These are phyloP conservation scores for Tuber microsphaerosporum DNA, from an alignment of 495 filamentous ascomycete species.

Conservation along the genomic window DNA sequence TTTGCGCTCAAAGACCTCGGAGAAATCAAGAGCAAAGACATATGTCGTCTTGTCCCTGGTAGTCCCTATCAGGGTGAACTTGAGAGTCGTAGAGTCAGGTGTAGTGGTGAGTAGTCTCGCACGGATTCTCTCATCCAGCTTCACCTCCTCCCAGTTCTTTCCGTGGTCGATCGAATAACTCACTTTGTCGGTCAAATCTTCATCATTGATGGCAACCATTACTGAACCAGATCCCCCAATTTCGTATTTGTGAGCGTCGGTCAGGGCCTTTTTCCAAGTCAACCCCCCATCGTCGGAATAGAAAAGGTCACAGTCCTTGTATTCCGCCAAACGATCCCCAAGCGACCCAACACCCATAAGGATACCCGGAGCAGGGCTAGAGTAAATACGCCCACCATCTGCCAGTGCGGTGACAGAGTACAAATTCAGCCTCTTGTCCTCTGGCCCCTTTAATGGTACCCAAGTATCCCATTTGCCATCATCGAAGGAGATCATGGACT, in stretches of 20 bases:
- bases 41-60: conserved; percentile 46
- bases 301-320: conserved; percentile 65
- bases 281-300: conserved; percentile 86
- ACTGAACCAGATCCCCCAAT: conserved; percentile 88
- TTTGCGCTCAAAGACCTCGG: conserved; percentile 67
- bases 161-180: conserved; percentile 83
- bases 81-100: conserved; percentile 80
- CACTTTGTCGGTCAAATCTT: conserved; percentile 57
- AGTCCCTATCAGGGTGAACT: conserved; percentile 68
- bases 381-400: conserved; percentile 81
- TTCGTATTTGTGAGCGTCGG: conserved; percentile 88
- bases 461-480: conserved; percentile 62
- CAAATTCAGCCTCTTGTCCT: conserved; percentile 61
- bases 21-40: conserved; percentile 73
- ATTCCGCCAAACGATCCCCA: conserved; percentile 59
- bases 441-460: conserved; percentile 52
- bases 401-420: conserved; percentile 78
- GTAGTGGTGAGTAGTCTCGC: conserved; percentile 72
- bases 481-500: conserved; percentile 82
- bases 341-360: conserved; percentile 90
- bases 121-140: conserved; percentile 55
- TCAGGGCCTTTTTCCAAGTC: conserved; percentile 66
- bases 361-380: conserved; percentile 83
- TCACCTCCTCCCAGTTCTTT: conserved; percentile 61
- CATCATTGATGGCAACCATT: conserved; percentile 69